Evolutionary conservation across 73 alveolate species (phyloP).

Genomic region (Blepharisma stoltei): DNA sequence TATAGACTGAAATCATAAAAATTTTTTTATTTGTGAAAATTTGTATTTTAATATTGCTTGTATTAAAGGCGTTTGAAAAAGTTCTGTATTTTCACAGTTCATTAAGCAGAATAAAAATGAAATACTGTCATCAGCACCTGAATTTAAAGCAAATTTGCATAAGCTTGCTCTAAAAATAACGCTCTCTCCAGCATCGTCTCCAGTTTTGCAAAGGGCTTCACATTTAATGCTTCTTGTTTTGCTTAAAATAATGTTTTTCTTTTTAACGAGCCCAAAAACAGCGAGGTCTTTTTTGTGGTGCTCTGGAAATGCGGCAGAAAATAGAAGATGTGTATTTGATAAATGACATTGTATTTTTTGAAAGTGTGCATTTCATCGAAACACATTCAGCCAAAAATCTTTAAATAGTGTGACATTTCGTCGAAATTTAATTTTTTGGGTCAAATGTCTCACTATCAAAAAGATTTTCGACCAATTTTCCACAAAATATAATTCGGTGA

Average conservation of each 20-base stretch:
- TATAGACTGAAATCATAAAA: neutral
- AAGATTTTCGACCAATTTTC: no score
- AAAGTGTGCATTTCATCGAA: no score
- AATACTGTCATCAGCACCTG: neutral
- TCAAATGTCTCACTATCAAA: no score
- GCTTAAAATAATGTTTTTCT: neutral
- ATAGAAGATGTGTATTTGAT: neutral
- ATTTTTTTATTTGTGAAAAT: neutral
- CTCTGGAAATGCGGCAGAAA: neutral
- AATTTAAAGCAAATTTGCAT: neutral
- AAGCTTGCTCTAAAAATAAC: neutral
- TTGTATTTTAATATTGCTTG: neutral
- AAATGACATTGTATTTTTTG: no score
- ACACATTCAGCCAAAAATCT: no score
- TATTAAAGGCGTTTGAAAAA: neutral
- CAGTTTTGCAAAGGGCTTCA: neutral
- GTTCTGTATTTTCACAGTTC: conserved; percentile 8
- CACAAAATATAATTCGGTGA: no score
- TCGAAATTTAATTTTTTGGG: no score
- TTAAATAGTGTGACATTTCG: no score
- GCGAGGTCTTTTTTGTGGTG: neutral
- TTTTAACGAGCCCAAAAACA: neutral
- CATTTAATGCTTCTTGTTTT: neutral
- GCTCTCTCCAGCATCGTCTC: neutral
- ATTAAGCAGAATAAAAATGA: neutral